Base-by-base conservation (phyloP, 148 eudicot species). In the Tetragonia tetragonoides region DNA sequence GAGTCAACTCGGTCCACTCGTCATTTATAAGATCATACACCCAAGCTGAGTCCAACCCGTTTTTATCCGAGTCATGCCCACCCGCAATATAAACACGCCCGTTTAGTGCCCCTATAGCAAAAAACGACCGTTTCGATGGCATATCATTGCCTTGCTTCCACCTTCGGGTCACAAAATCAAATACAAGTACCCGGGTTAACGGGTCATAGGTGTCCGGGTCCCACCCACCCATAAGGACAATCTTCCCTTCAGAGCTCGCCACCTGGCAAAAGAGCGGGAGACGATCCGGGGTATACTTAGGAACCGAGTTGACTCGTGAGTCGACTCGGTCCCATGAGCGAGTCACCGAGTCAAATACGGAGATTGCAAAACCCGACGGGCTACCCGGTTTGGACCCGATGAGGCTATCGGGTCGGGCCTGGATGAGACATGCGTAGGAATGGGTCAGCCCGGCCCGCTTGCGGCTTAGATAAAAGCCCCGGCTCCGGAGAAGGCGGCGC, bases 181-280 rank as follows among this genome's bases (percentile, higher is more conserved):
- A 92, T 24, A 90, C 81, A 66, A 85, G 89, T 12, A 92, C 90
- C 42, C 87, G 87, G 63, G 63, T 79, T 2, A 84, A 77, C 41
- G 92, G 91, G 7, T 92, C 84, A 76, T 85, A 92, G 37, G 77
- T 90, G 47, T 49, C 77, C 41, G 94, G 94, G 75, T 88, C 80
- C 97, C 92, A 90, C 70, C 97, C 97, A 0, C 97, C 97, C 90
- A 92, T 83, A 5, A 87, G 44, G 3, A 90, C 80, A 0, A 90
- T 84, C 79, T 87, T 90, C 62, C 97, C 92, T 56, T 92, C 94
- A 15, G 88, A 79, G 70, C 92, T 84, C 6, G 79, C 82, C 34
- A 92, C 84, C 38, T 92, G 92, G 54, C 97, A 90, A 83, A 89
- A 89, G 71, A 92, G 18, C 3, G 94, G 97, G 69, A 90, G 82